Conservation (phyloP, 2,329 filamentous ascomycete genomes). For the Coniochaeta prunicola region DNA sequence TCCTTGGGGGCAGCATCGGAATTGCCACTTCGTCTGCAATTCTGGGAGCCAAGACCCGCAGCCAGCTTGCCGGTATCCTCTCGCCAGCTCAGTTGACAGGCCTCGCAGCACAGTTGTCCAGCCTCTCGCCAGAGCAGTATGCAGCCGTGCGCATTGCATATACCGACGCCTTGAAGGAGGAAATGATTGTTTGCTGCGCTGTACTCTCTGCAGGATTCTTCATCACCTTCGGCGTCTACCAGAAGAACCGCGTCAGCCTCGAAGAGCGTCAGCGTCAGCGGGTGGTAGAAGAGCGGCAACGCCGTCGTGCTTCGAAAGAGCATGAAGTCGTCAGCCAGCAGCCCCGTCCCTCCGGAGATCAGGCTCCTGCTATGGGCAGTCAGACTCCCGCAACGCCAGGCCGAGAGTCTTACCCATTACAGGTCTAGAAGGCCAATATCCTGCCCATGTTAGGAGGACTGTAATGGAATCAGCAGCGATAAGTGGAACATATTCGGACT, state of each 20-base stretch:
- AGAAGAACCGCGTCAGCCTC: conserved; percentile 20
- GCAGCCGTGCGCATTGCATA: conserved; percentile 29
- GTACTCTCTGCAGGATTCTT: conserved; percentile 33
- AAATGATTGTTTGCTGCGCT: conserved; percentile 38
- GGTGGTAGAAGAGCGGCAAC: conserved; percentile 10
- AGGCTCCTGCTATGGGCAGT: not conserved
- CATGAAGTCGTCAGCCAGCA: not conserved
- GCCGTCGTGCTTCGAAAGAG: conserved; percentile 7
- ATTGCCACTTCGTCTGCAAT: conserved; percentile 45
- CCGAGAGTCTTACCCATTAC: not conserved
- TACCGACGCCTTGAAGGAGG: conserved; percentile 33
- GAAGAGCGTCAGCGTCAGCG: conserved; percentile 18
- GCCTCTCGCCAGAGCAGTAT: conserved; percentile 20
- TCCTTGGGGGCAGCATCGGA: conserved; percentile 47
- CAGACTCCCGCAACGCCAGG: not conserved
- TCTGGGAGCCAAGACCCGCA: conserved; percentile 24
- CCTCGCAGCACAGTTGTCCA: conserved; percentile 7
- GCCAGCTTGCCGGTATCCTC: conserved; percentile 20
- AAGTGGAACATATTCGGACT: not conserved
- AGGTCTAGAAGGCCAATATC: not conserved
- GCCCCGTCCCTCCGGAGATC: not conserved
- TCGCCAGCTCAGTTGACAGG: conserved; percentile 19
- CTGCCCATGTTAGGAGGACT: not conserved
- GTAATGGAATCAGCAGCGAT: not conserved
- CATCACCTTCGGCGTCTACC: conserved; percentile 30